Evolutionary conservation across 352 stramenopile genomes (phyloP), one percentile per base, ranked within the genome.

Genomic region (Pythium phragmitis): DNA sequence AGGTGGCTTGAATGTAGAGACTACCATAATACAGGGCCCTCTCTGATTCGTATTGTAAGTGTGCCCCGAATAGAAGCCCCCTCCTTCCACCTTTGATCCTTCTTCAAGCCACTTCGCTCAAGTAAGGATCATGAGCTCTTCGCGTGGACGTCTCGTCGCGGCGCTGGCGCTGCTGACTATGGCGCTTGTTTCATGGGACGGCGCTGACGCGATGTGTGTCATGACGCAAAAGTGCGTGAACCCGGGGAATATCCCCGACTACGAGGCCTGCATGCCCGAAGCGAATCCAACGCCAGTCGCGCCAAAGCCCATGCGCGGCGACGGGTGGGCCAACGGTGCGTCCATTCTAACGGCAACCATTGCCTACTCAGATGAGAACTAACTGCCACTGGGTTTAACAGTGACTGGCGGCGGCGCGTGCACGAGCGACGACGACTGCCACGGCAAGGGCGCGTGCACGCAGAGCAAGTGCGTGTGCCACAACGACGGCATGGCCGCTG

Each of bases 181-280:
- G 21, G 42, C 63, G 39, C 26, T 37, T 26, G 28, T 19, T 21
- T 57, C 13, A 7, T 49, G 58, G 12, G 26, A 36, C 4, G 9
- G 26, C 19, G 48, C 36, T 14, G 37, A 66, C 21, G 67, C 49
- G 3, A 64, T 60, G 48, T 94, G 85, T 43, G 73, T 81, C 7
- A 94, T 94, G 82, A 92, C 85, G 8, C 82, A 92, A 70, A 87
- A 76, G 26, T 94, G 85, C 62, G 73, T 89, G 30, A 91, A 91
- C 53, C 81, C 82, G 0, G 75, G 74, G 33, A 91, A 94, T 53
- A 59, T 79, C 0, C 80, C 80, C 0, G 85, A 94, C 72, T 91
- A 85, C 60, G 75, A 89, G 42, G 51, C 55, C 36, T 94, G 85
- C 57, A 92, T 92, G 50, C 85, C 85, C 8, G 77, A 90, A 60